Conservation (phyloP, 192 early-diverging fungal genomes). For the Phlyctochytrium planicorne region DNA sequence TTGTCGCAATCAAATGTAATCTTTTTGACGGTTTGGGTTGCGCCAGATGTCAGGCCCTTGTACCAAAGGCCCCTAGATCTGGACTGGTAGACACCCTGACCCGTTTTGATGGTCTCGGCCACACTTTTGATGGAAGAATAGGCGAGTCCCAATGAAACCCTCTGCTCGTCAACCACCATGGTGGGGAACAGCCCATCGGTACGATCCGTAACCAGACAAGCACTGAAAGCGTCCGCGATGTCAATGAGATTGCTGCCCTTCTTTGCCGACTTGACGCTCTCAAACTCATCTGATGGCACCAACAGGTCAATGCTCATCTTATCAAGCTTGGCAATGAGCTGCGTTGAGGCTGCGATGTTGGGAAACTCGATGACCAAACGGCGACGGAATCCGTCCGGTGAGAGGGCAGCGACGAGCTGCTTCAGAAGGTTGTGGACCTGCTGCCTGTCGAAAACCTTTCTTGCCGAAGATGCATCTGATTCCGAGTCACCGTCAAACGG, state of each 20-base stretch:
- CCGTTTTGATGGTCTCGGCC: constrained; percentile 71
- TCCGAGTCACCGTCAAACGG: not conserved
- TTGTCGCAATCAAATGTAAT: constrained; percentile 88
- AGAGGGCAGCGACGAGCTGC: not conserved
- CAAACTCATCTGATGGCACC: constrained; percentile 6
- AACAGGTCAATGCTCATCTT: constrained; percentile 20
- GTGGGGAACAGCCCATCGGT: constrained; percentile 90
- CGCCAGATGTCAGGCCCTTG: constrained; percentile 93
- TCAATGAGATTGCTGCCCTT: constrained; percentile 24
- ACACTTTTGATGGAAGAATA: constrained; percentile 88
- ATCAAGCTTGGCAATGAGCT: constrained; percentile 24
- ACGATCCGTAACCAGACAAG: constrained; percentile 70
- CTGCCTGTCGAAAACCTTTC: not conserved
- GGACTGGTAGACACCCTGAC: constrained; percentile 91
- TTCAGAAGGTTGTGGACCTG: constrained; percentile 7
- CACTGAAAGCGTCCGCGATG: constrained; percentile 24
- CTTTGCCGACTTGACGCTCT: not conserved
- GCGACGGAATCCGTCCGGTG: constrained; percentile 5
- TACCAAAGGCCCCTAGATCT: constrained; percentile 89
- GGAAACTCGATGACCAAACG: constrained; percentile 11
- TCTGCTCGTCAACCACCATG: constrained; percentile 87
- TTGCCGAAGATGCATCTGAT: not conserved
- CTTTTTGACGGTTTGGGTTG: constrained; percentile 81
- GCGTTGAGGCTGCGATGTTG: not conserved
- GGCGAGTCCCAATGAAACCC: constrained; percentile 85